Evolutionary conservation across 305 asterid species (phyloP).

Genomic region (Euphrasia arctica): DNA sequence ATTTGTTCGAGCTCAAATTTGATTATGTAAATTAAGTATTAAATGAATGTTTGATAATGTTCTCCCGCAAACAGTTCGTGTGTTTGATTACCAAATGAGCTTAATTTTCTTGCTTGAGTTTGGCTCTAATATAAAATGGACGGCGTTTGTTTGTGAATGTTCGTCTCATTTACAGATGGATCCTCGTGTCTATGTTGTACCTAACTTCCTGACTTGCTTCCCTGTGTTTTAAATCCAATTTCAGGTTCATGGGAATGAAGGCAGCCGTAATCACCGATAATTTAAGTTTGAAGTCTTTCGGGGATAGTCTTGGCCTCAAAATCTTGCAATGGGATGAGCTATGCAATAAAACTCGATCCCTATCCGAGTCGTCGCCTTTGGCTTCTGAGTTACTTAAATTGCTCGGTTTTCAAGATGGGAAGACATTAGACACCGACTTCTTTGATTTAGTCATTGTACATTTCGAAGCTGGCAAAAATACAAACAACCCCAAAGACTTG

Average conservation of each 20-base stretch:
- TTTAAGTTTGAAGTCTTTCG: constrained; percentile 39
- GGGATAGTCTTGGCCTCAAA: constrained; percentile 37
- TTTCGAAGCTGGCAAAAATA: constrained; percentile 44
- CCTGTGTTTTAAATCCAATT: neutral
- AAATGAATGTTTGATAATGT: no score
- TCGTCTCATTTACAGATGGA: neutral
- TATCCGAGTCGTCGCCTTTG: constrained; percentile 24
- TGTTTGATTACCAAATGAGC: no score
- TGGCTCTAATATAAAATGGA: neutral
- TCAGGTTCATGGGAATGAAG: constrained; percentile 96
- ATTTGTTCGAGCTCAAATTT: no score
- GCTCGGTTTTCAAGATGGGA: constrained; percentile 79
- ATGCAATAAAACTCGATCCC: constrained; percentile 19
- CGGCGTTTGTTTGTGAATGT: neutral
- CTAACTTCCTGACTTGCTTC: neutral
- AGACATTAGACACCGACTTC: constrained; percentile 35
- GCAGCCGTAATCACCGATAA: constrained; percentile 56
- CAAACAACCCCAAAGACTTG: constrained; percentile 35
- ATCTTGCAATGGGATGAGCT: constrained; percentile 42
- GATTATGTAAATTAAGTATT: no score
- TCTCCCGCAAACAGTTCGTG: no score
- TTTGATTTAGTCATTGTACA: constrained; percentile 71
- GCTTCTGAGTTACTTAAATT: constrained; percentile 52
- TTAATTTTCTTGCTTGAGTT: neutral
- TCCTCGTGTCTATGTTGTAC: neutral